phyloP scores from a whole-genome alignment of 2,329 filamentous ascomycete species.

The Diaporthe sp. region DNA sequence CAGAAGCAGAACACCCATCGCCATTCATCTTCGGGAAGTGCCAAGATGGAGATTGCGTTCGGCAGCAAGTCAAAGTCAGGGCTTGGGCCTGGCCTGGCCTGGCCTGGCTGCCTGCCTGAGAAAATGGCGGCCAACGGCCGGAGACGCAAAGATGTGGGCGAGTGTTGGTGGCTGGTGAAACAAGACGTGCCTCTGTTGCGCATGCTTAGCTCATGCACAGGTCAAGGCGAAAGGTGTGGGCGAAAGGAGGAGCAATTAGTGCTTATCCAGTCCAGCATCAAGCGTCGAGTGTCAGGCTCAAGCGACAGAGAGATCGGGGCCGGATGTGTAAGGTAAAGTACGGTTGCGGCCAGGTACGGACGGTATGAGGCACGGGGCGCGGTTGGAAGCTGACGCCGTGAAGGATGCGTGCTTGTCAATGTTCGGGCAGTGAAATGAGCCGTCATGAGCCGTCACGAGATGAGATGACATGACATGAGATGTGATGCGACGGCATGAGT shows the following conservation, averaged over 20 bases:
- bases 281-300: not conserved
- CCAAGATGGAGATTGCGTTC: not conserved
- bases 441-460: not conserved
- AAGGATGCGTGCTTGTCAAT: not conserved
- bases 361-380: not conserved
- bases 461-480: not conserved
- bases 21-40: not conserved
- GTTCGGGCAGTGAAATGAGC: not conserved
- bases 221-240: not conserved
- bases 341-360: not conserved
- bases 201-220: conserved; percentile 16
- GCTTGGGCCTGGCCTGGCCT: conserved; percentile 7
- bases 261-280: not conserved
- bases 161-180: conserved; percentile 26
- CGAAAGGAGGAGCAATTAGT: conserved; percentile 8
- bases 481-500: not conserved
- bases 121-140: not conserved
- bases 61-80: not conserved
- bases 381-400: conserved; percentile 3
- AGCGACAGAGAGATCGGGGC: not conserved
- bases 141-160: conserved; percentile 2
- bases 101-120: not conserved
- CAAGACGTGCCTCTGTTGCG: conserved; percentile 11
- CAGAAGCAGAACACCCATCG: conserved; percentile 1
- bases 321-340: conserved; percentile 22